Percentiles rank a stretch among this genome's conserved stretches.
These are phyloP conservation scores for Nigrospora oryzae DNA, from an alignment of 2,329 filamentous ascomycete species.

Conservation along the genomic window DNA sequence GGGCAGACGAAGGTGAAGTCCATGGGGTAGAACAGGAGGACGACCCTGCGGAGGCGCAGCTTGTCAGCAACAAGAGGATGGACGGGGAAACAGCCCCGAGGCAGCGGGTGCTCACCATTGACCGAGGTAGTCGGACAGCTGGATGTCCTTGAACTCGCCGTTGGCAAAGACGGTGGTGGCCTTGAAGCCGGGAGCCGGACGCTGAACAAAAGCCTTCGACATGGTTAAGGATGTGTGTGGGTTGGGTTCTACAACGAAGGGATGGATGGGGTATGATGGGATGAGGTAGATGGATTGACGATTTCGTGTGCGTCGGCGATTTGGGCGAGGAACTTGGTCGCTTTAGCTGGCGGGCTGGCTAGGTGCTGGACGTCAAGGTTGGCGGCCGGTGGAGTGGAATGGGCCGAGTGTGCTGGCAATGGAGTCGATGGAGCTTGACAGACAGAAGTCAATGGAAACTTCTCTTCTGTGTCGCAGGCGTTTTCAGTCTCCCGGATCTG, in stretches of 20 bases:
- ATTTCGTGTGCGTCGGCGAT: not conserved
- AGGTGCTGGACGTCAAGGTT: too few relatives aligned
- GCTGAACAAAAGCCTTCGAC: slow-evolving; percentile 38
- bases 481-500: too few relatives aligned
- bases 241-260: not conserved
- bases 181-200: slow-evolving; percentile 39
- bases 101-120: slow-evolving; percentile 29
- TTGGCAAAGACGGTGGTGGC: slow-evolving; percentile 40
- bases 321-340: too few relatives aligned
- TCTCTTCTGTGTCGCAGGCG: too few relatives aligned
- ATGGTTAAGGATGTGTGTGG: slow-evolving; percentile 16
- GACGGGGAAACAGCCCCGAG: not conserved
- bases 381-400: too few relatives aligned
- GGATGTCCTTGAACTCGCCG: slow-evolving; percentile 37
- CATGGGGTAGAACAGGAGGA: slow-evolving; percentile 60
- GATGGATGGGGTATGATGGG: not conserved
- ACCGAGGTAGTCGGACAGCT: slow-evolving; percentile 33
- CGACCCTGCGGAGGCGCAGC: slow-evolving; percentile 34
- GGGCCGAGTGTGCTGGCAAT: too few relatives aligned
- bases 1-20: slow-evolving; percentile 63
- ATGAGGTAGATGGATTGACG: too few relatives aligned
- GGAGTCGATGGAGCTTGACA: too few relatives aligned
- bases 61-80: not conserved
- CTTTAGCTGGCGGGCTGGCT: too few relatives aligned
- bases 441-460: too few relatives aligned